A percentile compares a stretch with the other conserved stretches of the same genome.
Evolutionary conservation across 148 eudicot genomes (phyloP).

Genomic region (Limonium bicolor): DNA sequence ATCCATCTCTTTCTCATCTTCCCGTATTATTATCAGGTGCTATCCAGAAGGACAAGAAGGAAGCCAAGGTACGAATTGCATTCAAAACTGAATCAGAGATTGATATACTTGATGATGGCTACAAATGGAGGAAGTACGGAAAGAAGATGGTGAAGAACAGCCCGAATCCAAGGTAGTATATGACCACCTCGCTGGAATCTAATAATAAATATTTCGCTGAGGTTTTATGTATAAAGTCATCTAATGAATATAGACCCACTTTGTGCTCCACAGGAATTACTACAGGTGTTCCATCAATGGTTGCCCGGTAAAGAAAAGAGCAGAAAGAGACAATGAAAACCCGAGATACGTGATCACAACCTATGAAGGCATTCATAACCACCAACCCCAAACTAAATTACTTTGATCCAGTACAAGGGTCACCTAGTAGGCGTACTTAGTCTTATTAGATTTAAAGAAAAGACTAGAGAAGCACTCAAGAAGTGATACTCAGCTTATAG

Average conservation of each 20-base stretch:
- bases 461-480: no score
- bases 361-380: slow-evolving; percentile 55
- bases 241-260: no score
- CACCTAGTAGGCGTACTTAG: no score
- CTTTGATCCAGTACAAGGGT: no score
- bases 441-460: no score
- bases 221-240: no score
- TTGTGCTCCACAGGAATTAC: slow-evolving; percentile 34
- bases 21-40: not conserved
- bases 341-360: slow-evolving; percentile 46
- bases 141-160: slow-evolving; percentile 77
- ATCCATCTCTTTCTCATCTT: not conserved
- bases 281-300: slow-evolving; percentile 44
- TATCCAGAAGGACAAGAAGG: slow-evolving; percentile 16
- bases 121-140: slow-evolving; percentile 71
- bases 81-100: slow-evolving; percentile 45
- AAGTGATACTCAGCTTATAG: no score
- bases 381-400: slow-evolving; percentile 16
- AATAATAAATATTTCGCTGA: no score
- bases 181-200: no score
- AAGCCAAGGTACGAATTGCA: slow-evolving; percentile 30
- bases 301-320: slow-evolving; percentile 54
- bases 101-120: slow-evolving; percentile 63
- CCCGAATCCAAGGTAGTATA: slow-evolving; percentile 58
- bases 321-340: slow-evolving; percentile 52